Conservation (phyloP, 176 grass and related monocot genomes). For the Musa schizocarpa region DNA sequence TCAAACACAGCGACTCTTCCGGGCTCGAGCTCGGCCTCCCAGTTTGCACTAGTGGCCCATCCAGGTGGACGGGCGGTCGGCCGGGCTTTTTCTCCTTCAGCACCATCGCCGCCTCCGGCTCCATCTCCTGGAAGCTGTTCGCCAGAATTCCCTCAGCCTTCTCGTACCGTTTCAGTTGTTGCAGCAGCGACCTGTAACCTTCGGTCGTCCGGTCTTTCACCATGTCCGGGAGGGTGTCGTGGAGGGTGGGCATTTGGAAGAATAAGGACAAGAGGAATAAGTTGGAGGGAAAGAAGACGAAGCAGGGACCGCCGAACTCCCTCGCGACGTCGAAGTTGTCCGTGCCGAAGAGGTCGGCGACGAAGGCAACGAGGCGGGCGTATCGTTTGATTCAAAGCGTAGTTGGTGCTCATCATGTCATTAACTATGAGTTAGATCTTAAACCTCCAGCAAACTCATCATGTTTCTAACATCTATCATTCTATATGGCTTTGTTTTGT, state of each 20-base stretch:
- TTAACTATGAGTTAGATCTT: too few species aligned
- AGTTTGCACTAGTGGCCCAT: background rate
- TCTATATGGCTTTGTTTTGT: too few species aligned
- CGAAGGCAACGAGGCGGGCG: slow-evolving; percentile 23
- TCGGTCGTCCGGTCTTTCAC: too few species aligned
- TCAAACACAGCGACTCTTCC: background rate
- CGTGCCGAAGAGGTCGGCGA: slow-evolving; percentile 29
- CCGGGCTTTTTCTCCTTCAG: background rate
- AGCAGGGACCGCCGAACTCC: slow-evolving; percentile 32
- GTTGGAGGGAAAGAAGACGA: slow-evolving; percentile 36
- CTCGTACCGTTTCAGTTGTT: too few species aligned
- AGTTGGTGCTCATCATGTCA: too few species aligned
- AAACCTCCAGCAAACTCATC: too few species aligned
- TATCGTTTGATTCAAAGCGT: background rate
- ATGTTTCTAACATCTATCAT: too few species aligned
- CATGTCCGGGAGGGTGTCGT: background rate
- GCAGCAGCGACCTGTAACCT: too few species aligned
- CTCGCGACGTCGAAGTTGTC: slow-evolving; percentile 16
- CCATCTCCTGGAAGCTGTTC: background rate
- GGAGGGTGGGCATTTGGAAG: slow-evolving; percentile 26
- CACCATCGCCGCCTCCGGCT: background rate
- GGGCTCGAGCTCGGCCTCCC: background rate
- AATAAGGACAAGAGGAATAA: slow-evolving; percentile 22
- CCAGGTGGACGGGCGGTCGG: background rate
- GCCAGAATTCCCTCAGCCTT: too few species aligned